Evolutionary conservation across 345 rosid genomes (phyloP), one percentile per base, ranked within the genome.

Genomic region (Eucalyptus sp.): DNA sequence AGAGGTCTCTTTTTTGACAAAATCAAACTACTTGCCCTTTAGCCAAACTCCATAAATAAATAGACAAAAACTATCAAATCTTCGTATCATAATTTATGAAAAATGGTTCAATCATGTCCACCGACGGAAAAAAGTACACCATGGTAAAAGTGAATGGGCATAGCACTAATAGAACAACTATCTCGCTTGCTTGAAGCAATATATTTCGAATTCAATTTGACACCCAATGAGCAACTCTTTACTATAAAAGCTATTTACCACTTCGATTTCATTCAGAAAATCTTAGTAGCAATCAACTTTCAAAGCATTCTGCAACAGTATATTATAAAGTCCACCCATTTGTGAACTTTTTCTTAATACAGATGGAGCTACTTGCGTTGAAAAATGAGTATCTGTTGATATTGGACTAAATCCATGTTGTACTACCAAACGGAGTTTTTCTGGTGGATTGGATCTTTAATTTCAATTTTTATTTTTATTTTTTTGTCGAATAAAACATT

Each of bases 1-100:
- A 0, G 17, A 5, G 7, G 3, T 0, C 17, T 50, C 1, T 7
- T 18, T 18, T 51, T 52, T 52, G 1, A 52, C 24, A 1, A 52
- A 52, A 52, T 52, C n/a, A n/a, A 52, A 18, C 24, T 52, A 52
- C n/a, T n/a, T n/a, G 56, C 10, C 56, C 56, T 52, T 1, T 52
- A 52, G 18, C 56, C 24, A 52, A 18, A 52, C 10, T 52, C 18
- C 10, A 52, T 52, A 1, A 18, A 52, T 52, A 52, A 52, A 52
- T 52, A 52, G 56, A 52, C 24, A 7, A 52, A 52, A 52, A 52
- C 56, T 15, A 52, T 56, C 62, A 24, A 56, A 56, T 56, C 29
- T 56, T 56, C 10, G 1, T 0, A 56, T 24, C 3, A 0, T 56
- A 56, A 56, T 4, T 56, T 0, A 10, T 1, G 10, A 29, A 1